Evolutionary conservation across 306 rosid genomes (phyloP), one percentile per base, ranked within the genome.

Genomic region (Fagus sylvatica): DNA sequence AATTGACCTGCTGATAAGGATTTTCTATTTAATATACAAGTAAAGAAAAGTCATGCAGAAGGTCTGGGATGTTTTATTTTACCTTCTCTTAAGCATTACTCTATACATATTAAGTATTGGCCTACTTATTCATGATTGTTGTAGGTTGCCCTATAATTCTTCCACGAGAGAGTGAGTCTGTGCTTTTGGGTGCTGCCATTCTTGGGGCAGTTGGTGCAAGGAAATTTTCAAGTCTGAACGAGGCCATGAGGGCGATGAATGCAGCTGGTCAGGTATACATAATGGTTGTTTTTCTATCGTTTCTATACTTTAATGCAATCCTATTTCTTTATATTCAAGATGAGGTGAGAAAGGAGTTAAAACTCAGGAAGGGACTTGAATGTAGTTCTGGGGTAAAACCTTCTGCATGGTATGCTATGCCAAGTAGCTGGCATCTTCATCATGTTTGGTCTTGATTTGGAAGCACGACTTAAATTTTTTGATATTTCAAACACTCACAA

Each of bases 141-240:
- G 49, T 82, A 94, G 98, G 98, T 56, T 94, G 90, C 83, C 90
- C 97, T 57, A 89, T 94, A 83, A 86, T 94, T 88, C 91, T 94
- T 83, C 98, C 98, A 41, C 93, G 93, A 80, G 98, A 94, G 81
- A 89, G 87, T 64, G 97, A 94, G 81, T 88, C 98, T 66, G 97
- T 94, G 82, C 97, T 94, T 71, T 87, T 94, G 87, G 98, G 98
- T 71, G 97, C 98, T 83, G 90, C 98, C 67, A 94, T 92, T 87
- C 87, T 94, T 51, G 98, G 97, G 66, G 91, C 97, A 22, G 98
- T 94, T 74, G 98, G 97, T 79, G 83, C 93, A 34, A 89, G 84
- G 86, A 89, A 87, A 70, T 94, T 81, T 82, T 83, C 74, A 39
- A 88, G 87, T 82, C 80, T 94, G 81, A 87, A 85, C 42, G 92